These are phyloP conservation scores for Adansonia grandidieri DNA, from an alignment of 441 rosid species.

Conservation along the genomic window DNA sequence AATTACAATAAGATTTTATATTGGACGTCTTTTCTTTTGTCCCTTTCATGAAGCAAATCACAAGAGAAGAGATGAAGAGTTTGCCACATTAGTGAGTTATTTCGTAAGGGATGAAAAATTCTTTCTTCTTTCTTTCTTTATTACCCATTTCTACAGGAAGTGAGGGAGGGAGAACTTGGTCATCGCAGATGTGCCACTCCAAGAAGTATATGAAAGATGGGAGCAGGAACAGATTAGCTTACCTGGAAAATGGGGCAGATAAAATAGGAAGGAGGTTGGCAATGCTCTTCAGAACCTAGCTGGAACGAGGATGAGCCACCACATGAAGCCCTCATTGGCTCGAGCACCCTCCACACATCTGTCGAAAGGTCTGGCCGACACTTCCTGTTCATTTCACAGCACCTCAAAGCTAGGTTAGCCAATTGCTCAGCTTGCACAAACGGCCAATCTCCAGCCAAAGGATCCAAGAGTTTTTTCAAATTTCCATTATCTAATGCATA, in stretches of 20 bases:
- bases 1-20: slow-evolving; percentile 8
- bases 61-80: background rate
- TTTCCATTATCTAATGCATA: slow-evolving; percentile 62
- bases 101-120: background rate
- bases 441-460: slow-evolving; percentile 98
- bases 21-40: background rate
- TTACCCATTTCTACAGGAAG: background rate
- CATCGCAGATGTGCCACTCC: background rate
- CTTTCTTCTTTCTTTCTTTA: background rate
- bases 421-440: slow-evolving; percentile 95
- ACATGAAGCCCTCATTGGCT: slow-evolving; percentile 93
- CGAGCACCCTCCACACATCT: slow-evolving; percentile 90
- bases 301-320: slow-evolving; percentile 62
- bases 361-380: slow-evolving; percentile 80
- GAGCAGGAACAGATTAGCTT: slow-evolving; percentile 28
- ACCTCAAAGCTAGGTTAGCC: slow-evolving; percentile 80
- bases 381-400: slow-evolving; percentile 74
- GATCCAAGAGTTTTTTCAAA: slow-evolving; percentile 71
- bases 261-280: slow-evolving; percentile 78
- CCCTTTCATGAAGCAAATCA: background rate
- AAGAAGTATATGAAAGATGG: background rate
- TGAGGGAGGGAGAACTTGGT: background rate
- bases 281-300: slow-evolving; percentile 62
- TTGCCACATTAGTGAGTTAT: background rate
- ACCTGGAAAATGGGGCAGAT: slow-evolving; percentile 93